Base-by-base conservation (phyloP, 768 basidiomycete species). In the Terana coerulea region DNA sequence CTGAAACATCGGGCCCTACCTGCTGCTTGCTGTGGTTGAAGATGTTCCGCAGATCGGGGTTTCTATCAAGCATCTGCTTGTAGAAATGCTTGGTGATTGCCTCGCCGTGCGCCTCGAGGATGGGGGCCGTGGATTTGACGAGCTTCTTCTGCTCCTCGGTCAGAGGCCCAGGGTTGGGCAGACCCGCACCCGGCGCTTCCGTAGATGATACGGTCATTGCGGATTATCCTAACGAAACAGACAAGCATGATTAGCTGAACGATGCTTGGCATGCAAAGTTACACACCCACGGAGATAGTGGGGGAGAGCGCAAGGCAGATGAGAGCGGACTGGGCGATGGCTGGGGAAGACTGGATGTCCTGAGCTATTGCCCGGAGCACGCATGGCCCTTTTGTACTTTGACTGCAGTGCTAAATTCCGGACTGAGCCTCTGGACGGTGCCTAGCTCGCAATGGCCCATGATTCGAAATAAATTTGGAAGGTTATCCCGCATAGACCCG, bases 1-100 rank as follows among this genome's bases (percentile, higher is more conserved):
- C 5, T 31, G 10, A 25, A 17, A 3, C 19, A 4, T 24, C 2
- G 19, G 2, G 11, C 33, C 60, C 8, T 21, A 61, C 59, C 44
- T 54, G 44, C 45, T 62, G 61, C 45, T 59, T 58, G 53, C 52
- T 57, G 40, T 56, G 55, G 50, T 58, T 60, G 56, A 62, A 62
- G 25, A 60, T 42, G 41, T 60, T 58, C 26, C 51, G 29, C n/a
- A 62, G 55, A 7, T 55, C 53, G 22, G 61, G 57, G 25, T 60
- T 28, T 8, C 47, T 53, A 3, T 52, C 53, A 17, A 62, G 49
- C 59, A 62, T 60, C 45, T 56, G 47, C 44, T 57, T 56, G 50
- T 62, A 62, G 44, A 62, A 60, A 14, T 40, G 59, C 5, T 24
- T 49, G 1, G 61, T 59, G 53, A 62, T 60, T 11, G 49, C 53